Evolutionary conservation across 1,284 basidiomycete genomes (phyloP), one percentile per base, ranked within the genome.

Genomic region (Fereydounia khargensis): DNA sequence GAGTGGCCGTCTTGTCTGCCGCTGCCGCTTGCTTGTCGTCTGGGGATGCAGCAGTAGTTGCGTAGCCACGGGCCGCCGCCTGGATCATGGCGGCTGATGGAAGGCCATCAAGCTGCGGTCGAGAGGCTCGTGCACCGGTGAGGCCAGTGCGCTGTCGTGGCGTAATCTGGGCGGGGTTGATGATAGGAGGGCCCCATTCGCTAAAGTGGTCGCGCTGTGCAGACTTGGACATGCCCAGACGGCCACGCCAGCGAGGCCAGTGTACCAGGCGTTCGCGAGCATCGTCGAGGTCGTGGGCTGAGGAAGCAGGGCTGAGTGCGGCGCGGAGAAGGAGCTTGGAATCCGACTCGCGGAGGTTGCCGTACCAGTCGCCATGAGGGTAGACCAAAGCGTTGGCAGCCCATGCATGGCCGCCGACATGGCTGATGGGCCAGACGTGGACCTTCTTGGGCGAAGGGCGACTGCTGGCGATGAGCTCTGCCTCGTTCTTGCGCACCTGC

Each of bases 301-400:
- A 53, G 6, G 66, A 52, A 1, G 74, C 66, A 8, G 77, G 76
- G 2, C 65, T 49, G 2, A 73, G 51, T 0, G 68, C 70, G 3
- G 70, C 56, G 11, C 70, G 64, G 20, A 73, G 39, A 7, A 68
- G 34, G 5, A 73, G 51, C 24, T 63, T 57, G 14, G 55, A 53
- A 37, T 48, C 45, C 19, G 60, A 43, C 19, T 28, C 27, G 25
- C 70, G 53, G 17, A 72, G 31, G 34, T 72, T 72, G 27, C 75
- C 76, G 41, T 71, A 72, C 58, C 61, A 69, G 35, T 70, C 73
- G 13, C 62, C 68, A 24, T 72, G 63, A 17, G 66, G 66, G 32
- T 76, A 76, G 18, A 76, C 70, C 17, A 77, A 51, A 2, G 68
- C 76, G 33, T 76, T 76, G 3, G 65, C 76, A 0, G 76, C 76